phyloP scores from a whole-genome alignment of 306 rosid species.

The Oemleria cerasiformis region DNA sequence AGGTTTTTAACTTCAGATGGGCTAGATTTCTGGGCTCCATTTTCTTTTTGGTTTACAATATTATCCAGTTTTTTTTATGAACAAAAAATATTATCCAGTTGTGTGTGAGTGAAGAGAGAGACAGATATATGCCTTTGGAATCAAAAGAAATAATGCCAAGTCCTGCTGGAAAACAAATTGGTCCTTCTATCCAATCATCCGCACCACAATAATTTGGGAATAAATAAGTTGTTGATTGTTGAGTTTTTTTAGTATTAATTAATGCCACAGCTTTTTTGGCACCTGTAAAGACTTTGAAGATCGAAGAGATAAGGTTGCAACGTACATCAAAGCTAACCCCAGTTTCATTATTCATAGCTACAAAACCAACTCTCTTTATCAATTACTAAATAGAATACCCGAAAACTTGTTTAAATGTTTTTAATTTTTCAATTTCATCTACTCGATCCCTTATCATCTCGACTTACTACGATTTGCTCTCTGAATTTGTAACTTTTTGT shows the following conservation, averaged over 20 bases:
- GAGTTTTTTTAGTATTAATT: not conserved
- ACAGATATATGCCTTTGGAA: not conserved
- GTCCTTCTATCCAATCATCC: not conserved
- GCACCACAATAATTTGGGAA: conserved; percentile 9
- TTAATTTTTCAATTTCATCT: too few species aligned
- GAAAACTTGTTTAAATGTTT: not conserved
- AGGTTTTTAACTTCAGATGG: conserved; percentile 6
- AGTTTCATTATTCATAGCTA: not conserved
- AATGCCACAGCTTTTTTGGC: conserved; percentile 3
- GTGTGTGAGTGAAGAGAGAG: not conserved
- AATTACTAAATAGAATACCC: not conserved
- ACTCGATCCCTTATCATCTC: too few species aligned
- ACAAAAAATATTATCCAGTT: not conserved
- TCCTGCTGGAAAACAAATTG: not conserved
- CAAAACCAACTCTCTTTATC: not conserved
- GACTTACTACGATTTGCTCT: too few species aligned
- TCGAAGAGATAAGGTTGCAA: conserved; percentile 22
- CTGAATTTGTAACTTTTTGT: too few species aligned
- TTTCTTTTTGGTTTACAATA: not conserved
- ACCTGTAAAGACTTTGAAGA: not conserved
- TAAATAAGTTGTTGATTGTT: conserved; percentile 2
- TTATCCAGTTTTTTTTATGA: not conserved
- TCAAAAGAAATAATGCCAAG: not conserved
- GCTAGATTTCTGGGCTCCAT: conserved; percentile 26
- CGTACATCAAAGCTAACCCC: not conserved